These are phyloP conservation scores for Nymphaea thermarum DNA, from an alignment of 164 flowering plant genomes.

Conservation along the genomic window DNA sequence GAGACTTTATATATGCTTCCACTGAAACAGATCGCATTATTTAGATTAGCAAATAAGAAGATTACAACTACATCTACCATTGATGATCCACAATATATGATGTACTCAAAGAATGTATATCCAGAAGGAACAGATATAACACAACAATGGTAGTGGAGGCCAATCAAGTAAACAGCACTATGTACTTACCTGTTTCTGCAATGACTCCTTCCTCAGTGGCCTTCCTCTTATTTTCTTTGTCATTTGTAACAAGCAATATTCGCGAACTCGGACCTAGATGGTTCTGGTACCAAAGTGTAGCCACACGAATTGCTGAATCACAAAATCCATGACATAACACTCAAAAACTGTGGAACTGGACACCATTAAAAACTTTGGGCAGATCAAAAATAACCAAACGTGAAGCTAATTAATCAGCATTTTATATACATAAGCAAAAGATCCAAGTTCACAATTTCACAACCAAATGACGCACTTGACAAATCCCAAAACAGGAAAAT, in stretches of 20 bases:
- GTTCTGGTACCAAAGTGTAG: constrained; percentile 85
- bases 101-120: background rate
- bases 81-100: background rate
- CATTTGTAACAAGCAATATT: constrained; percentile 82
- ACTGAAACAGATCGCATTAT: constrained; percentile 36
- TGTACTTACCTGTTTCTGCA: constrained; percentile 77
- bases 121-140: background rate
- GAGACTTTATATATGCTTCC: constrained; percentile 79
- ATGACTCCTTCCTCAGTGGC: constrained; percentile 79
- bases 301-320: constrained; percentile 82
- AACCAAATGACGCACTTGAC: no score
- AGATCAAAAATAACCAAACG: background rate
- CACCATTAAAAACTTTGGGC: background rate
- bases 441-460: no score
- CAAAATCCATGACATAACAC: background rate
- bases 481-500: no score
- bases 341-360: no score
- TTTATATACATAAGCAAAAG: background rate
- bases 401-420: background rate
- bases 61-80: background rate
- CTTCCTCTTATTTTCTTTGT: constrained; percentile 78
- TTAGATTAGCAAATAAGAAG: background rate
- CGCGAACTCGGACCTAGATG: constrained; percentile 59
- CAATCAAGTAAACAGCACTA: background rate
- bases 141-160: background rate